Conservation (phyloP, 352 stramenopile genomes). For the Saprolegnia diclina region DNA sequence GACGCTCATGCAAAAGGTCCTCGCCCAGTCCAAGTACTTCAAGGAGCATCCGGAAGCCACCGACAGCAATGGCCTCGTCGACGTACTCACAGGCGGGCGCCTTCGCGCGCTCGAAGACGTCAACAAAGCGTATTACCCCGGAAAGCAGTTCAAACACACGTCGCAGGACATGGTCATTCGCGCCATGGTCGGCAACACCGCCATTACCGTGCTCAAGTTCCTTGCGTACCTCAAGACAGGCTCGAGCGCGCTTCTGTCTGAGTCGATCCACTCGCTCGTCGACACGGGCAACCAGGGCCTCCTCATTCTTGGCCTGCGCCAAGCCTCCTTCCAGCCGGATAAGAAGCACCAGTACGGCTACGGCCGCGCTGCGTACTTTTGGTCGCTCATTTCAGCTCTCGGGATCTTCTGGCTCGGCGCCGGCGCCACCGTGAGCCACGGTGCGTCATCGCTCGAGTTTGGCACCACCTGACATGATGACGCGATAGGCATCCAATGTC, state of each 20-base stretch:
- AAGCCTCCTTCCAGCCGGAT: slow-evolving; percentile 85
- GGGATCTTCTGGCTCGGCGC: slow-evolving; percentile 97
- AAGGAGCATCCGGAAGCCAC: slow-evolving; percentile 5
- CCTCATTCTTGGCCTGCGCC: slow-evolving; percentile 74
- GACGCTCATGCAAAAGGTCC: slow-evolving; percentile 24
- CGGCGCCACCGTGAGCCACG: slow-evolving; percentile 92
- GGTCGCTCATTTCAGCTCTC: slow-evolving; percentile 96
- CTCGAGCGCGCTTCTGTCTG: slow-evolving; percentile 94
- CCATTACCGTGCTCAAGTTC: slow-evolving; percentile 91
- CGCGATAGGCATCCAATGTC: slow-evolving; percentile 58
- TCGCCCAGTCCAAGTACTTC: slow-evolving; percentile 22
- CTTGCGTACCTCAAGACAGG: slow-evolving; percentile 89
- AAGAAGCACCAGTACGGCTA: slow-evolving; percentile 97
- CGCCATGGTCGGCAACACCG: slow-evolving; percentile 91
- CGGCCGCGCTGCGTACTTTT: slow-evolving; percentile 97
- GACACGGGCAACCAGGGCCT: slow-evolving; percentile 97
- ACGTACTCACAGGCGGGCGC: slow-evolving; percentile 22
- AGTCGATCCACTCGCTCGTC: slow-evolving; percentile 96
- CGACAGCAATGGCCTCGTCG: slow-evolving; percentile 16
- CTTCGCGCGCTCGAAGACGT: slow-evolving; percentile 53
- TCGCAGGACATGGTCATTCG: slow-evolving; percentile 73
- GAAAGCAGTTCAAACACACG: slow-evolving; percentile 69
- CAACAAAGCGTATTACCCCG: slow-evolving; percentile 81
- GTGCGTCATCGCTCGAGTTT: slow-evolving; percentile 31
- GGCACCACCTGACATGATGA: slow-evolving; percentile 38